These are phyloP conservation scores for Globisporangium orthogonon DNA, from an alignment of 352 stramenopile genomes.

Conservation along the genomic window DNA sequence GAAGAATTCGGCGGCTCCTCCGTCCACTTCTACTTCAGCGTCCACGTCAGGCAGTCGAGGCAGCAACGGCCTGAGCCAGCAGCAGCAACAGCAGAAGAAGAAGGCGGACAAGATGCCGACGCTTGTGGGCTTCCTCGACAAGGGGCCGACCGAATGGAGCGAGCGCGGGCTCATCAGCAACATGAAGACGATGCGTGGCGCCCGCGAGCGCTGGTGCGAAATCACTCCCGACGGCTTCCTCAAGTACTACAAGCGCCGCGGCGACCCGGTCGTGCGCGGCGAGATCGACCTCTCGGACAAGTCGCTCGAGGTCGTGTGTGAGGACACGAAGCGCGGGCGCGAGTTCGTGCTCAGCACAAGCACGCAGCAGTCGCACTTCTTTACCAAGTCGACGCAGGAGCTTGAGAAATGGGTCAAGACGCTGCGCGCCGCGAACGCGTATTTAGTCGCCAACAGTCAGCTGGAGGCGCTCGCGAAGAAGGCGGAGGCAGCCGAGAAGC, in stretches of 20 bases:
- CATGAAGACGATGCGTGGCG: constrained; percentile 84
- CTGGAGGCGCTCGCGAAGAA: constrained; percentile 26
- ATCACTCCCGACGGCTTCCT: constrained; percentile 64
- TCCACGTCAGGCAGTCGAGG: constrained; percentile 17
- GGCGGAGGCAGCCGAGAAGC: constrained; percentile 19
- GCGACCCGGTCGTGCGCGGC: constrained; percentile 70
- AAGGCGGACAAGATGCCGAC: constrained; percentile 68
- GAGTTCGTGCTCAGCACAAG: constrained; percentile 81
- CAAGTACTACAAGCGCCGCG: constrained; percentile 86
- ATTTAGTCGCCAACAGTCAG: constrained; percentile 42
- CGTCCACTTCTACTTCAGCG: constrained; percentile 1
- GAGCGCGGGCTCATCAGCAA: constrained; percentile 65
- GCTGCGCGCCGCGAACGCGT: constrained; percentile 58
- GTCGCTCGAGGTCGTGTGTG: constrained; percentile 79
- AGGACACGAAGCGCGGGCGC: constrained; percentile 63
- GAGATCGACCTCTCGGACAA: constrained; percentile 76
- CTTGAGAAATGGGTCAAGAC: constrained; percentile 76
- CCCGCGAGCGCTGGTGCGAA: constrained; percentile 81
- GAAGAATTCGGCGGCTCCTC: background rate
- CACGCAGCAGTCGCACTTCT: constrained; percentile 84
- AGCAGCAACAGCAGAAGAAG: constrained; percentile 17
- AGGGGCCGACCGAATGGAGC: constrained; percentile 84
- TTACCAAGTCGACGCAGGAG: constrained; percentile 66
- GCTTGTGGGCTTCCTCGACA: constrained; percentile 72
- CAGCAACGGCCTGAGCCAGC: constrained; percentile 14